Base-by-base conservation (phyloP, 2,329 filamentous ascomycete genomes). In the Sporothrix sp. region DNA sequence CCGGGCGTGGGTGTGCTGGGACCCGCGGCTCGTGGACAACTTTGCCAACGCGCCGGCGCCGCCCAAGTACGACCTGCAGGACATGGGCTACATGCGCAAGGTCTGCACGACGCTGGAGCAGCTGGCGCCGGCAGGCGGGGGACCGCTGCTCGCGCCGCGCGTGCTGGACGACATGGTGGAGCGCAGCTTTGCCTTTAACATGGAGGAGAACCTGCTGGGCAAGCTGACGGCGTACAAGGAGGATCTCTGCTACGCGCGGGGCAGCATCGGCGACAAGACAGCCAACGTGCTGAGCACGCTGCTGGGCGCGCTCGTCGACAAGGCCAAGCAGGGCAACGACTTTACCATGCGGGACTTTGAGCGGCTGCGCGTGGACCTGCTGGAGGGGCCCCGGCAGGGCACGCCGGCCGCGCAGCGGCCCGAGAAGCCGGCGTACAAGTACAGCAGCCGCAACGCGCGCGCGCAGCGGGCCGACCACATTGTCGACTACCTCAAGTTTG, bases 1-100 rank as follows among this genome's bases (percentile, higher is more conserved):
- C 55, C 74, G 69, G n/a, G 78, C 85, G 4, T 90, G 85, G 84
- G 66, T 87, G 0, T 87, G 83, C 59, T 91, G 84, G 83, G 84
- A 90, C 25, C 67, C 71, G 0, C 64, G 67, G 0, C 73, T 93
- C 3, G 83, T 87, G 0, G 58, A 68, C 5, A 79, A 79, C n/a
- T 91, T 91, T 57, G 57, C 60, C 4, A 88, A 85, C 52, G 77
- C 79, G 0, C 67, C 72, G 0, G 64, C 73, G 6, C 77, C 75
- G 0, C 28, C 60, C 1, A 50, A 63, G 7, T 66, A 66, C 0
- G 71, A 78, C 48, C 62, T 82, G 0, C 67, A 74, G 7, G 51
- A 64, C 7, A 54, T 65, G 2, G 72, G 76, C 1, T 73, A 75
- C 11, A 67, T 87, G 7, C 59, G 57, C 0, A 75, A 78, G 47